A percentile compares a stretch with the other conserved stretches of the same genome.
Conservation (phyloP, 257 asterid species). For the Scutellaria barbata region DNA sequence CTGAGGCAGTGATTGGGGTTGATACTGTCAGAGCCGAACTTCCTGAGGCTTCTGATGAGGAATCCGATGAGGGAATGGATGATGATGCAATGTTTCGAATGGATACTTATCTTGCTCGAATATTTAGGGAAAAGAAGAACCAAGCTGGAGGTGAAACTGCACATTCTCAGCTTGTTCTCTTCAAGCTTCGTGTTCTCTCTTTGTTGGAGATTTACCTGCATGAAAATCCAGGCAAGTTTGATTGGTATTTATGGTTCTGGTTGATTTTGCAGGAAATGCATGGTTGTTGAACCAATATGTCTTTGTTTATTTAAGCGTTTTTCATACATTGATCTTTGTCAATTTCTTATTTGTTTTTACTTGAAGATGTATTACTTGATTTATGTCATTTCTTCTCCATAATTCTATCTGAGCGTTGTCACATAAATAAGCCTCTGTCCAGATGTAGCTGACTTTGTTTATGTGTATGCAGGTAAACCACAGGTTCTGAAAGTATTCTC, state of each 20-base stretch:
- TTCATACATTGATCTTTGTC: not conserved
- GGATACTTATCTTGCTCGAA: constrained; percentile 73
- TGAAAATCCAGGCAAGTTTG: constrained; percentile 88
- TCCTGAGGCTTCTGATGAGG: constrained; percentile 78
- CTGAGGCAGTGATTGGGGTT: constrained; percentile 66
- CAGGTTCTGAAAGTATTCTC: constrained; percentile 76
- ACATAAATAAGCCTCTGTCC: not conserved
- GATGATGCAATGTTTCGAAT: constrained; percentile 94
- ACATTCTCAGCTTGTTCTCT: constrained; percentile 95
- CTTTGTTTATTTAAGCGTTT: not conserved
- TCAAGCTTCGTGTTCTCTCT: constrained; percentile 94
- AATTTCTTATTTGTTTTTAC: not conserved
- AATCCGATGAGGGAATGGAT: constrained; percentile 92
- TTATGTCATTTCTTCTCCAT: not conserved
- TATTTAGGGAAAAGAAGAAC: constrained; percentile 74
- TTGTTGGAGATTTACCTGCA: constrained; percentile 91
- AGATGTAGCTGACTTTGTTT: constrained; percentile 11
- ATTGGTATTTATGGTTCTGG: constrained; percentile 2
- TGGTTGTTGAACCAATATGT: not conserved
- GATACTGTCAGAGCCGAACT: constrained; percentile 49
- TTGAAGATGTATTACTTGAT: not conserved
- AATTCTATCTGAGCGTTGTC: not conserved
- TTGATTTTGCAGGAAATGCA: not conserved
- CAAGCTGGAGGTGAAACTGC: constrained; percentile 93
- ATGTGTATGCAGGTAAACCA: constrained; percentile 69